A percentile compares a stretch with the other conserved stretches of the same genome.
These are phyloP conservation scores for Colletotrichum sp. DNA, from an alignment of 2,329 filamentous ascomycete species.

Conservation along the genomic window DNA sequence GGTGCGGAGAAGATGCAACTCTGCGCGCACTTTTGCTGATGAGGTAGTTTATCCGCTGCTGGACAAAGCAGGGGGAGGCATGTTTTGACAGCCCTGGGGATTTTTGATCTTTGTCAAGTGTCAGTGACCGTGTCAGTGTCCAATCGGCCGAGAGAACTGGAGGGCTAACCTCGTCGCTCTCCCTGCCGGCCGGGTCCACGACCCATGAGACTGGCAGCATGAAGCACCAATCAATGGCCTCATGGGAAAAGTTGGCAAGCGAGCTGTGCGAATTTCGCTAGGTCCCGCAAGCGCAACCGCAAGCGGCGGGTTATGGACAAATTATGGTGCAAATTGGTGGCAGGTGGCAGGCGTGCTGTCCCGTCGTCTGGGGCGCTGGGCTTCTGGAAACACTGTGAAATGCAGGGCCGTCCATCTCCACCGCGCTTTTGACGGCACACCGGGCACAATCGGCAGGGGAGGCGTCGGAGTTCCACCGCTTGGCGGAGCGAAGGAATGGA, in stretches of 20 bases:
- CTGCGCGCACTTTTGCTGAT: slow-evolving; percentile 13
- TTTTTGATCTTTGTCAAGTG: neutral
- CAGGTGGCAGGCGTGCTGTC: neutral
- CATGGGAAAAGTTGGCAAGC: neutral
- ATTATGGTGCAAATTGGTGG: neutral
- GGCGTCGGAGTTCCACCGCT: slow-evolving; percentile 17
- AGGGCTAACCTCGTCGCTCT: neutral
- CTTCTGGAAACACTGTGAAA: slow-evolving; percentile 16
- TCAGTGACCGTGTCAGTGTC: neutral
- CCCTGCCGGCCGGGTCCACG: neutral
- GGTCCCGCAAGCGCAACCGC: neutral
- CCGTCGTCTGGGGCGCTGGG: neutral
- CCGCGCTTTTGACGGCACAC: neutral
- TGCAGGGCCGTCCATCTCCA: slow-evolving; percentile 11
- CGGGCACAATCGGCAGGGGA: slow-evolving; percentile 8
- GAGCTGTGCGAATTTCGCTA: slow-evolving; percentile 4
- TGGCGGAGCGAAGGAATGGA: neutral
- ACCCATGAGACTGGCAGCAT: neutral
- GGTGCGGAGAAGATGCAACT: slow-evolving; percentile 18
- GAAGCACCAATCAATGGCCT: neutral
- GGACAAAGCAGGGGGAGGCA: neutral
- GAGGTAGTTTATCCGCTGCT: slow-evolving; percentile 17
- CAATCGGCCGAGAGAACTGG: neutral
- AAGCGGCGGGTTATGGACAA: neutral
- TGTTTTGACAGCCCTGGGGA: neutral